Evolutionary conservation across 371 early-diverging fungal genomes (phyloP), one percentile per base, ranked within the genome.

Genomic region (Syncephalastrum contaminatum): DNA sequence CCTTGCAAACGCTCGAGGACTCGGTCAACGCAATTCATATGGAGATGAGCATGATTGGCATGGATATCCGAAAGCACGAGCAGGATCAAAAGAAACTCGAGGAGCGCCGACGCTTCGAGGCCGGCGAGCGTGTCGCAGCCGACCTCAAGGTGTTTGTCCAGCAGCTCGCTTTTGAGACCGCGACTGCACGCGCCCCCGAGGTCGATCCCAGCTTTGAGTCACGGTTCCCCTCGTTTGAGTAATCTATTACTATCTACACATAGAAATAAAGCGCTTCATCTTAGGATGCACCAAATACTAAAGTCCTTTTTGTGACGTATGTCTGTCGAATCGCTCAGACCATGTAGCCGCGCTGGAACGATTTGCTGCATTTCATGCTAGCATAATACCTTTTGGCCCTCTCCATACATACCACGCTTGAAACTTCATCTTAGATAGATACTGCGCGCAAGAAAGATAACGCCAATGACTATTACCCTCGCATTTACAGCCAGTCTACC

Each of bases 201-300:
- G 69, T 74, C 4, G 78, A 77, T 48, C 74, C 78, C 15, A 61
- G 64, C 20, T 77, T 77, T 58, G 75, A 74, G 62, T 66, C 70
- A 8, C 68, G 78, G 40, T 77, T 77, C 48, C 78, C 78, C 18
- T 61, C 63, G 14, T 74, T 77, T 64, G 69, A 75, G 55, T 48
- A 21, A 47, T 40, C n/a, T 51, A 36, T 19, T 51, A 8, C 45
- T 16, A 44, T 21, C 51, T 30, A 57, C 51, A 25, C 12, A 5
- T 30, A 30, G 36, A 30, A 30, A 30, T 30, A 30, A 30, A 30
- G 48, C 51, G 50, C 48, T 25, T 4, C 1, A 7, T 25, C 25
- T 7, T 25, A 25, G 25, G 5, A 25, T 25, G 25, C 0, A 25
- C 25, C 7, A 4, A 7, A 25, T 4, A 25, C 25, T 4, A 25